Evolutionary conservation across 1,139 yeast species (phyloP).

Genomic region (Nakaseomyces kungkrabaensis): DNA sequence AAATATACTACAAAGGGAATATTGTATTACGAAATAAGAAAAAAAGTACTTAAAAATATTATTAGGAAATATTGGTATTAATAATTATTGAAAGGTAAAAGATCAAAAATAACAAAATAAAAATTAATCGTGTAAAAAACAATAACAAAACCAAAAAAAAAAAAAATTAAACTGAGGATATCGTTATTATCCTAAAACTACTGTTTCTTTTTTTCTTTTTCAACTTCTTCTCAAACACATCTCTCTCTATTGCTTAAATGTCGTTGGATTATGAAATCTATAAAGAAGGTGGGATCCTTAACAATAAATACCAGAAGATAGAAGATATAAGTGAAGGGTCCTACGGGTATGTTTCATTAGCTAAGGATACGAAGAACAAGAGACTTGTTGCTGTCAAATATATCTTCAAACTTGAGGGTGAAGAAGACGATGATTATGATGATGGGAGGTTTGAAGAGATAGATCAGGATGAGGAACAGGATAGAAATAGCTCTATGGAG

Average conservation of each 20-base stretch:
- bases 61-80: too few species aligned
- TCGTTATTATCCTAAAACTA: too few species aligned
- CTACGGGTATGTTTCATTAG: conserved; percentile 83
- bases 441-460: neutral
- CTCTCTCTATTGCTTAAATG: conserved; percentile 7
- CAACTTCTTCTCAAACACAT: too few species aligned
- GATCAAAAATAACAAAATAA: too few species aligned
- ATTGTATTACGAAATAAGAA: too few species aligned
- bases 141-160: too few species aligned
- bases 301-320: conserved; percentile 56
- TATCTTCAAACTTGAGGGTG: conserved; percentile 37
- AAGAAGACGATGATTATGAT: conserved; percentile 17
- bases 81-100: too few species aligned
- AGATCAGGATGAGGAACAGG: conserved; percentile 7
- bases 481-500: conserved; percentile 16
- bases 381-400: conserved; percentile 76
- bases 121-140: too few species aligned
- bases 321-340: conserved; percentile 87
- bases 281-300: conserved; percentile 53
- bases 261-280: conserved; percentile 35
- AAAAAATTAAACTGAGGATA: too few species aligned
- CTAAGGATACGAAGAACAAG: conserved; percentile 52
- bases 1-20: too few species aligned
- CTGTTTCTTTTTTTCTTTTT: too few species aligned
- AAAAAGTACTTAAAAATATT: too few species aligned